Conservation (phyloP, 345 rosid genomes). For the Brassica nigra region DNA sequence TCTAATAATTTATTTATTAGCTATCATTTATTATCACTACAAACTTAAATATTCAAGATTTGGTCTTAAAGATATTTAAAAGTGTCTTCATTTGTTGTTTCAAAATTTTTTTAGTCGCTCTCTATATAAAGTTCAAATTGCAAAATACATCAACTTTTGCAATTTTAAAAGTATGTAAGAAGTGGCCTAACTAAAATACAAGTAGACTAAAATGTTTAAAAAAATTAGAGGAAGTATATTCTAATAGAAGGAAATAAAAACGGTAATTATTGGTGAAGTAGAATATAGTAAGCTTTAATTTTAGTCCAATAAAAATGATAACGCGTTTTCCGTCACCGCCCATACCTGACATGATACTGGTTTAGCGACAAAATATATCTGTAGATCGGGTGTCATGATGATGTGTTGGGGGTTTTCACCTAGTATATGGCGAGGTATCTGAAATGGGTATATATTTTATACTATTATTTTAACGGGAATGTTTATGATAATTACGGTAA, state of each 20-base stretch:
- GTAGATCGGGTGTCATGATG: neutral
- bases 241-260: neutral
- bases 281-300: neutral
- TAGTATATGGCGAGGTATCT: no score
- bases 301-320: neutral
- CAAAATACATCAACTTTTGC: neutral
- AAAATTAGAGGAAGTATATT: no score
- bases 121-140: neutral
- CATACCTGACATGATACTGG: neutral
- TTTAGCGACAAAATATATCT: conserved; percentile 15
- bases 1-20: neutral
- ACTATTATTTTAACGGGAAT: no score
- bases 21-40: conserved; percentile 1
- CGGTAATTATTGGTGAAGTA: neutral
- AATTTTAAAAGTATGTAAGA: neutral
- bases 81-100: neutral
- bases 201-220: neutral
- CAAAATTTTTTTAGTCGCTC: no score
- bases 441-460: no score
- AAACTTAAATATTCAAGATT: conserved; percentile 6
- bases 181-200: neutral
- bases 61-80: conserved; percentile 12
- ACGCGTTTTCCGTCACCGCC: conserved; percentile 24
- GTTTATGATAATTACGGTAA: neutral
- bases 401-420: neutral